Evolutionary conservation across 2,329 filamentous ascomycete genomes (phyloP).

Genomic region (Thelonectria discophora): DNA sequence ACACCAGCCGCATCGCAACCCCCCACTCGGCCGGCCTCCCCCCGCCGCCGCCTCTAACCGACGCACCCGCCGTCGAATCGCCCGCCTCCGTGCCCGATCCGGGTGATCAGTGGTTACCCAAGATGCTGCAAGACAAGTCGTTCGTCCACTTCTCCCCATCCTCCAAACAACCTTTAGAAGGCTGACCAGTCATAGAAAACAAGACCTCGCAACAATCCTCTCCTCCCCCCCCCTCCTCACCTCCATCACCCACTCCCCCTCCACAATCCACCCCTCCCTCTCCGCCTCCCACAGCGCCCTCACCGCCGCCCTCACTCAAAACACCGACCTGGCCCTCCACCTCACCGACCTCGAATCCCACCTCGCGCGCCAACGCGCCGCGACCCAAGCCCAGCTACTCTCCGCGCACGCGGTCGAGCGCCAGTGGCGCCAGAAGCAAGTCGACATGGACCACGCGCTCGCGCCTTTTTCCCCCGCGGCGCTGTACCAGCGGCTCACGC

Average conservation of each 20-base stretch:
- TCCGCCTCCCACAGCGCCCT: constrained; percentile 71
- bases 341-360: constrained; percentile 68
- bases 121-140: constrained; percentile 82
- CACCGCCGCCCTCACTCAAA: constrained; percentile 71
- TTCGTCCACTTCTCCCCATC: constrained; percentile 55
- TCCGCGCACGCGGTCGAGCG: constrained; percentile 86
- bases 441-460: constrained; percentile 86
- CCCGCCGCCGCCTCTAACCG: constrained; percentile 49
- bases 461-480: constrained; percentile 86
- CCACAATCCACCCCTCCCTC: constrained; percentile 77
- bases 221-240: constrained; percentile 72
- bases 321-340: constrained; percentile 73
- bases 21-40: constrained; percentile 61
- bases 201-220: constrained; percentile 78
- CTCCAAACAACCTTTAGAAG: constrained; percentile 30
- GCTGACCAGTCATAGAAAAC: constrained; percentile 64
- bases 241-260: constrained; percentile 74
- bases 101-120: constrained; percentile 81
- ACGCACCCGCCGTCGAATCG: constrained; percentile 30
- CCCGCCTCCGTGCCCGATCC: constrained; percentile 61
- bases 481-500: constrained; percentile 82
- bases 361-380: constrained; percentile 68
- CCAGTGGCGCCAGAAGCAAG: constrained; percentile 90
- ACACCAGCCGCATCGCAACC: constrained; percentile 72
- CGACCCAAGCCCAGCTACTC: constrained; percentile 82